Percentiles rank a stretch among this genome's conserved stretches.
phyloP scores from a whole-genome alignment of 2,329 filamentous ascomycete genomes.

The Colletotrichum noveboracense region DNA sequence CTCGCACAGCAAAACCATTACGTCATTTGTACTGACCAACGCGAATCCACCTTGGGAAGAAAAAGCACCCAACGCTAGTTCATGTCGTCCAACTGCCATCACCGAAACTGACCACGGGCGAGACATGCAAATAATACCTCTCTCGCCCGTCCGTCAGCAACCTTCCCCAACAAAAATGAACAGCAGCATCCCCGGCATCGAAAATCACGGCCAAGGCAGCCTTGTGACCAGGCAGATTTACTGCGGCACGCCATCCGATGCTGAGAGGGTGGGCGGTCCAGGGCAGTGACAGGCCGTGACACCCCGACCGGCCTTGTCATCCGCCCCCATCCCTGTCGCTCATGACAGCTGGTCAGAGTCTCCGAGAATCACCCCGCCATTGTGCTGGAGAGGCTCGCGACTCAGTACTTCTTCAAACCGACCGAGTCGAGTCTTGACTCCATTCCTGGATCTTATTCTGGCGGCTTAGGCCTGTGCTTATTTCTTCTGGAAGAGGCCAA shows the following conservation, averaged over 20 bases:
- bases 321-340: slow-evolving; percentile 7
- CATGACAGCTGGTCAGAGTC: slow-evolving; percentile 8
- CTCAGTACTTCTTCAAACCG: not conserved
- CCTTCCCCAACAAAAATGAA: not conserved
- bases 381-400: not conserved
- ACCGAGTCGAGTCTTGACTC: not conserved
- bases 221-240: slow-evolving; percentile 20
- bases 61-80: not conserved
- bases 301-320: slow-evolving; percentile 10
- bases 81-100: not conserved
- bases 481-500: not conserved
- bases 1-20: not conserved
- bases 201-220: slow-evolving; percentile 8
- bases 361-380: not conserved
- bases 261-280: slow-evolving; percentile 13
- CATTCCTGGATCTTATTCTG: not conserved
- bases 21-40: slow-evolving; percentile 9
- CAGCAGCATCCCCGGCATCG: not conserved
- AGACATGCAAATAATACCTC: not conserved
- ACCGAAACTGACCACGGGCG: not conserved
- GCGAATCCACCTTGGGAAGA: not conserved
- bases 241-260: slow-evolving; percentile 20
- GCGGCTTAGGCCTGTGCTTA: not conserved
- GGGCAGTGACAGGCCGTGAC: slow-evolving; percentile 12
- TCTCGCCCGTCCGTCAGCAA: not conserved